Conservation (phyloP, 768 basidiomycete species). For the Tricholoma matsutake region DNA sequence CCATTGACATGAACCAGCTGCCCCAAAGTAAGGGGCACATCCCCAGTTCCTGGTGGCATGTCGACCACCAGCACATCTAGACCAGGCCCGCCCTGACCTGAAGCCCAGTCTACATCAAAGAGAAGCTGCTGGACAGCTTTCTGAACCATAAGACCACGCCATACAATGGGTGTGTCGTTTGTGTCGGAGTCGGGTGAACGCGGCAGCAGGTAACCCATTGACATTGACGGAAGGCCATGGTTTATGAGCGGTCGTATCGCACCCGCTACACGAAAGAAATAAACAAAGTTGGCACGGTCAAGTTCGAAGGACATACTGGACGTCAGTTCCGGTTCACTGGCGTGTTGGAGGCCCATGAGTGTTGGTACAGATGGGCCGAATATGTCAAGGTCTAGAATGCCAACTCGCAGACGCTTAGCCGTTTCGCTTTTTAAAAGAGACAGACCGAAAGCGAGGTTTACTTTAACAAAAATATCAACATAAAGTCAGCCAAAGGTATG, state of each 20-base stretch:
- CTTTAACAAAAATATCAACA: conserved; percentile 32
- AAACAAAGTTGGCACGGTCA: background rate
- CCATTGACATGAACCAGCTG: conserved; percentile 85
- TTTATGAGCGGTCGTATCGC: conserved; percentile 81
- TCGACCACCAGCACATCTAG: conserved; percentile 90
- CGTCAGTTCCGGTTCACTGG: conserved; percentile 77
- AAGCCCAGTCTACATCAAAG: conserved; percentile 91
- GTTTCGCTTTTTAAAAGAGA: conserved; percentile 41
- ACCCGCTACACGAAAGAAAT: conserved; percentile 45
- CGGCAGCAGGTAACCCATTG: conserved; percentile 92
- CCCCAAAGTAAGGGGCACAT: conserved; percentile 89
- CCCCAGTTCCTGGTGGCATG: conserved; percentile 97
- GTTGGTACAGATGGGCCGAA: conserved; percentile 95
- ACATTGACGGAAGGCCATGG: conserved; percentile 92
- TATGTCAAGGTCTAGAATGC: conserved; percentile 91
- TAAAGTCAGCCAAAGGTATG: background rate
- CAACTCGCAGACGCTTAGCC: conserved; percentile 57
- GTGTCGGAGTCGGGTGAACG: conserved; percentile 42
- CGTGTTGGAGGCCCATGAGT: conserved; percentile 81
- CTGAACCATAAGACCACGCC: conserved; percentile 98
- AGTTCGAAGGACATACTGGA: conserved; percentile 41
- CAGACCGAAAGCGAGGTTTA: conserved; percentile 79
- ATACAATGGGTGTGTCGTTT: conserved; percentile 81
- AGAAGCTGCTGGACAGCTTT: conserved; percentile 95
- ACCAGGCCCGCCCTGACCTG: conserved; percentile 39